phyloP scores from a whole-genome alignment of 2,329 filamentous ascomycete genomes.

The Neonectria coccinea region DNA sequence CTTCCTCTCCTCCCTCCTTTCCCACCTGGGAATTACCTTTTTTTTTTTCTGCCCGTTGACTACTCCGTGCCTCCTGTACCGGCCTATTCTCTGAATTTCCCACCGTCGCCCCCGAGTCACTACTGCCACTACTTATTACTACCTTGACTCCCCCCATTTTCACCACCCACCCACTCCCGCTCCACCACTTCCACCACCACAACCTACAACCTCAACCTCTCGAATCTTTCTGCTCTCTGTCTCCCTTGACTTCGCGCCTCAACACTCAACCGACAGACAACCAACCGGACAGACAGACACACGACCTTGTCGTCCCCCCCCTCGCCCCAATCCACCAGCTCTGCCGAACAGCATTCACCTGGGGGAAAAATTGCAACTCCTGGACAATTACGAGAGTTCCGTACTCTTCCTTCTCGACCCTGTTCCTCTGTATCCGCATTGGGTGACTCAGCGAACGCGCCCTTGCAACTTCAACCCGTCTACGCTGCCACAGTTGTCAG shows the following conservation, averaged over 20 bases:
- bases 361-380: slow-evolving; percentile 11
- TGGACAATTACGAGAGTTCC: slow-evolving; percentile 12
- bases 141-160: slow-evolving; percentile 44
- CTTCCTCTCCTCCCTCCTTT: slow-evolving; percentile 25
- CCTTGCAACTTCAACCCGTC: slow-evolving; percentile 26
- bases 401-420: slow-evolving; percentile 10
- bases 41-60: slow-evolving; percentile 29
- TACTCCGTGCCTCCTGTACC: slow-evolving; percentile 13
- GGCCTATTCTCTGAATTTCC: slow-evolving; percentile 29
- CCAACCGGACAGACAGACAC: background rate
- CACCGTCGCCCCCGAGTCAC: slow-evolving; percentile 35
- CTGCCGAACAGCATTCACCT: background rate
- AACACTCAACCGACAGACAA: slow-evolving; percentile 7
- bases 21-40: slow-evolving; percentile 38
- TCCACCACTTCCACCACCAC: slow-evolving; percentile 44
- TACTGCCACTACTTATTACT: slow-evolving; percentile 40
- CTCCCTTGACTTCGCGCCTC: slow-evolving; percentile 34
- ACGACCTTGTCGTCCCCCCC: slow-evolving; percentile 8
- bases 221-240: slow-evolving; percentile 12
- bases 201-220: slow-evolving; percentile 37
- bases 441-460: slow-evolving; percentile 32
- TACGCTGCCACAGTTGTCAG: slow-evolving; percentile 16
- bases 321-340: background rate
- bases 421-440: slow-evolving; percentile 19
- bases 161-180: slow-evolving; percentile 42